Conservation (phyloP, 2,329 filamentous ascomycete genomes). For the Neurospora crassa region DNA sequence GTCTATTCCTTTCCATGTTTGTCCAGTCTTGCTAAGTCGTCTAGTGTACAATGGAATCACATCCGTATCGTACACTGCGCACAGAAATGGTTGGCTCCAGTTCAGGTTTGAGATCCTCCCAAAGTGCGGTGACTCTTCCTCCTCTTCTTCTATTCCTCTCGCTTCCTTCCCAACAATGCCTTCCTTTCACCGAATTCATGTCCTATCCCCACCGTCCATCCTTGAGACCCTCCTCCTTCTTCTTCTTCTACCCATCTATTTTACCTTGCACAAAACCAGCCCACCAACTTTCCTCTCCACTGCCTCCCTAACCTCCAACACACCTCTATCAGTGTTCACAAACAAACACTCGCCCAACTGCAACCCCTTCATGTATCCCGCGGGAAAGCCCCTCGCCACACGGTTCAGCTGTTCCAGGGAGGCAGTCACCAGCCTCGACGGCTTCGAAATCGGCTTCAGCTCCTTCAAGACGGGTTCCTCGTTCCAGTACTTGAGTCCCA, state of each 20-base stretch:
- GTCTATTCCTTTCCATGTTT: not conserved
- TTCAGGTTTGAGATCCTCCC: not conserved
- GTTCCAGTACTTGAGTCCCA: slow-evolving; percentile 85
- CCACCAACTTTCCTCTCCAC: slow-evolving; percentile 75
- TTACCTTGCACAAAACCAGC: slow-evolving; percentile 58
- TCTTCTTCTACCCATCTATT: slow-evolving; percentile 11
- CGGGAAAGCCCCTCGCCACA: slow-evolving; percentile 59
- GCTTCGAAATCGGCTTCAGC: slow-evolving; percentile 60
- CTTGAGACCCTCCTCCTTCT: slow-evolving; percentile 6
- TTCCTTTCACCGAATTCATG: not conserved
- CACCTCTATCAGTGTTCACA: slow-evolving; percentile 64
- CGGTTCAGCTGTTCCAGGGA: slow-evolving; percentile 50
- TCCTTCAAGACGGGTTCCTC: slow-evolving; percentile 67
- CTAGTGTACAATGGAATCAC: slow-evolving; percentile 1
- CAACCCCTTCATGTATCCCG: slow-evolving; percentile 63
- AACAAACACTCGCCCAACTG: slow-evolving; percentile 77
- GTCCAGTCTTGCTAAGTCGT: not conserved
- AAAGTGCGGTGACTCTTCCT: slow-evolving; percentile 4
- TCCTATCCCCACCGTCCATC: not conserved
- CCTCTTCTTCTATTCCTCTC: not conserved
- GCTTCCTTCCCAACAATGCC: not conserved
- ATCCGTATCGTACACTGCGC: not conserved
- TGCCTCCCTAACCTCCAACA: slow-evolving; percentile 76
- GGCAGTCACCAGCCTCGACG: slow-evolving; percentile 62
- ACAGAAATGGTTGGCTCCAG: not conserved